Conservation (phyloP, 2,329 filamentous ascomycete species). For the Huntiella decipiens region DNA sequence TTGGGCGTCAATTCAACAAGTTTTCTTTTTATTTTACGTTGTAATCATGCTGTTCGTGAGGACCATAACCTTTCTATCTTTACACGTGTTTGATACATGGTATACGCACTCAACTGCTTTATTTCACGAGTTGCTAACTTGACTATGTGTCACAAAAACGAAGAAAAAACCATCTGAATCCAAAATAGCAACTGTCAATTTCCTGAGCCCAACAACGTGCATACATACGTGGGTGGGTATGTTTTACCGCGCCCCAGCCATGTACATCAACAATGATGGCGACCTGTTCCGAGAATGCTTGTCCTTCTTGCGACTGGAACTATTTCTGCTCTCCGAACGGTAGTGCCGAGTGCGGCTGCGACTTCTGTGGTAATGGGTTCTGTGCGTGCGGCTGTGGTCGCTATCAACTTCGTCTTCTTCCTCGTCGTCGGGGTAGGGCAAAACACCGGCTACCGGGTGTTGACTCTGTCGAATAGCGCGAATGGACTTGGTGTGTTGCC, state of each 20-base stretch:
- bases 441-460: background rate
- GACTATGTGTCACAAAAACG: background rate
- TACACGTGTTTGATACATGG: too few species aligned
- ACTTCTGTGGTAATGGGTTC: constrained; percentile 23
- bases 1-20: background rate
- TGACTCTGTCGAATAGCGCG: constrained; percentile 29
- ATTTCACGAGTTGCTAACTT: too few species aligned
- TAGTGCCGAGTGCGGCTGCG: constrained; percentile 14
- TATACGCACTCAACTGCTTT: too few species aligned
- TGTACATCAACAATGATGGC: constrained; percentile 35
- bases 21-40: background rate
- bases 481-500: constrained; percentile 48
- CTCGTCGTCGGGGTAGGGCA: background rate
- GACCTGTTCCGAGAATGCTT: constrained; percentile 34
- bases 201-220: background rate
- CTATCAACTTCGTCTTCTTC: constrained; percentile 20
- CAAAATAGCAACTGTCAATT: background rate
- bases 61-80: background rate
- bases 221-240: background rate
- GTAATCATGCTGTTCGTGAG: background rate
- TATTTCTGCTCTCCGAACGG: constrained; percentile 27
- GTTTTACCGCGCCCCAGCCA: constrained; percentile 28
- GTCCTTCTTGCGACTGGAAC: constrained; percentile 38
- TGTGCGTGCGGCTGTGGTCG: constrained; percentile 19
- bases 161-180: too few species aligned